phyloP scores from a whole-genome alignment of 495 filamentous ascomycete species.

The Neurospora africana region DNA sequence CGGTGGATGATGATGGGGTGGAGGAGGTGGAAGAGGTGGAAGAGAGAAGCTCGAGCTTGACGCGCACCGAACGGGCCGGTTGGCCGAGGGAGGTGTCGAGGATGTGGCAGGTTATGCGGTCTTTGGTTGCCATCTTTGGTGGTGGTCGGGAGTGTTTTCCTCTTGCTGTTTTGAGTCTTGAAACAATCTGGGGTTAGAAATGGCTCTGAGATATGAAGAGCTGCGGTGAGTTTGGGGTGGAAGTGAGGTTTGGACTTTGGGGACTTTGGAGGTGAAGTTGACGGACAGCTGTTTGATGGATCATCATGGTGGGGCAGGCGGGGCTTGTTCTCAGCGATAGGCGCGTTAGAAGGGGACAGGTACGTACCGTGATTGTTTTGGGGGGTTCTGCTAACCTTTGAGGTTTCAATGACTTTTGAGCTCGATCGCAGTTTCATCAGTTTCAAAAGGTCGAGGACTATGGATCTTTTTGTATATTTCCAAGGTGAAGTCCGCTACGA shows the following conservation, averaged over 20 bases:
- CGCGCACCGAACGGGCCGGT: conserved; percentile 69
- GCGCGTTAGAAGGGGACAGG: not conserved
- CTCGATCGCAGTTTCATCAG: not conserved
- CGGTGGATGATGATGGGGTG: not conserved
- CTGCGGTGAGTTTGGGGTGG: not conserved
- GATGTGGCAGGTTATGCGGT: conserved; percentile 53
- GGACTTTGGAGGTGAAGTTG: not conserved
- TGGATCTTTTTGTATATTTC: not conserved
- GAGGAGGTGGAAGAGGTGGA: conserved; percentile 41
- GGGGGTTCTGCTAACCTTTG: not conserved
- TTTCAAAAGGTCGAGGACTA: not conserved
- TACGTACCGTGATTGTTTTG: not conserved
- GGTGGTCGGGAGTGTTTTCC: not conserved
- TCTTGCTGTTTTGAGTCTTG: not conserved
- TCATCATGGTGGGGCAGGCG: not conserved
- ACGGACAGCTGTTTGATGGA: not conserved
- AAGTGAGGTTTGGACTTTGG: not conserved
- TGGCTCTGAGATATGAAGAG: not conserved
- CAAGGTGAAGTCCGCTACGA: not conserved
- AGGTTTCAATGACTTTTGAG: not conserved
- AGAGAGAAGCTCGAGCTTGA: conserved; percentile 60
- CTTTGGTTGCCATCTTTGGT: conserved; percentile 19
- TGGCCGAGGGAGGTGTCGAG: conserved; percentile 48
- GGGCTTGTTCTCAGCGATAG: not conserved
- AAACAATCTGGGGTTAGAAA: not conserved